These are phyloP conservation scores for Cyanodermella asteris DNA, from an alignment of 2,329 filamentous ascomycete genomes.

Conservation along the genomic window DNA sequence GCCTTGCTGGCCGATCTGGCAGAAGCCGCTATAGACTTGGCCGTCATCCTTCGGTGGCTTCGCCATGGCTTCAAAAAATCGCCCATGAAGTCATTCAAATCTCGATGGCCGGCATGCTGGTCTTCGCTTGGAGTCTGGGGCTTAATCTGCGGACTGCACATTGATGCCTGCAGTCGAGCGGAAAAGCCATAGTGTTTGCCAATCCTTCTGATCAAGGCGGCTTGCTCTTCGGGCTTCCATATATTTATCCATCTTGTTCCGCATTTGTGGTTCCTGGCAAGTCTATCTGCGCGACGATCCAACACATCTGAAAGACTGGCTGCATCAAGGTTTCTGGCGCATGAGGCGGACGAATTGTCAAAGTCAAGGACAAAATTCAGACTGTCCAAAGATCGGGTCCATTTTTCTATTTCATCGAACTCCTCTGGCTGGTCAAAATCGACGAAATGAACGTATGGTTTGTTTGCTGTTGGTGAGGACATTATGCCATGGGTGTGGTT, in stretches of 20 bases:
- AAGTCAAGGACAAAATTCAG: conserved; percentile 46
- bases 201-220: conserved; percentile 31
- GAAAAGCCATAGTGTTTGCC: conserved; percentile 47
- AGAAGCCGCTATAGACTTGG: not conserved
- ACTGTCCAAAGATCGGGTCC: conserved; percentile 20
- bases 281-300: conserved; percentile 2
- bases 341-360: conserved; percentile 30
- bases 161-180: conserved; percentile 39
- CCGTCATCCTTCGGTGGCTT: not conserved
- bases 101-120: not conserved
- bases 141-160: conserved; percentile 32
- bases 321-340: conserved; percentile 31
- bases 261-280: not conserved
- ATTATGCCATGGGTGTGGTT: no score
- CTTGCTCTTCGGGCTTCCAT: conserved; percentile 43
- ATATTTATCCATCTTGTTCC: conserved; percentile 56
- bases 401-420: conserved; percentile 22
- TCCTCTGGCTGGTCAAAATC: conserved; percentile 31
- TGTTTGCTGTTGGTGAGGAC: no score
- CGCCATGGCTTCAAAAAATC: not conserved
- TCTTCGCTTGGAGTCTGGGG: conserved; percentile 9
- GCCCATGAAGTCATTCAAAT: not conserved
- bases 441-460: no score
- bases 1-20: conserved; percentile 3
- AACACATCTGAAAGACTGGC: conserved; percentile 21